Conservation (phyloP, 1,284 basidiomycete genomes). For the Bondarzewia mesenterica region DNA sequence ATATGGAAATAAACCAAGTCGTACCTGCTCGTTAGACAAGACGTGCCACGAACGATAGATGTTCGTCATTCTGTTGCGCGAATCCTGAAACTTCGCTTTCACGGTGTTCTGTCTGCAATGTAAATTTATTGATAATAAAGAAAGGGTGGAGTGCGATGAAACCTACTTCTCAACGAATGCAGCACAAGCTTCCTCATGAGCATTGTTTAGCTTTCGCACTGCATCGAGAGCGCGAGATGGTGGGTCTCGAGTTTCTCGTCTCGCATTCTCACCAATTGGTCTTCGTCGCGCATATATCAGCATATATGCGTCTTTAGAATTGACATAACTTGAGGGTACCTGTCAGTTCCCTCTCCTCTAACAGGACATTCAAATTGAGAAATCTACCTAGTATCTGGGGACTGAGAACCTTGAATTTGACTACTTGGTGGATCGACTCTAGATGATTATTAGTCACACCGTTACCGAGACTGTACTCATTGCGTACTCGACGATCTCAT, state of each 20-base stretch:
- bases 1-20: constrained; percentile 2
- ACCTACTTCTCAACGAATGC: constrained; percentile 8
- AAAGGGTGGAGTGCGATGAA: not conserved
- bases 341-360: constrained; percentile 1
- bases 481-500: constrained; percentile 38
- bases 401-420: not conserved
- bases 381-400: constrained; percentile 13
- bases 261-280: not conserved
- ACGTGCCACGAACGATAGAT: constrained; percentile 62
- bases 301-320: constrained; percentile 88
- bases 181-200: constrained; percentile 10
- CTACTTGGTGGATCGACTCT: not conserved
- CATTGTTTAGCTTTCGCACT: constrained; percentile 9
- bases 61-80: constrained; percentile 44
- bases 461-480: constrained; percentile 7
- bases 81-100: constrained; percentile 35
- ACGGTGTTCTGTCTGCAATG: constrained; percentile 34
- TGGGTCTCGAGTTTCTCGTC: constrained; percentile 3
- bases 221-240: constrained; percentile 12
- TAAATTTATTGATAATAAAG: not conserved
- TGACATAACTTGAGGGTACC: constrained; percentile 18
- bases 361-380: not conserved
- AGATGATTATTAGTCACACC: not conserved
- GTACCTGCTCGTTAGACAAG: constrained; percentile 38
- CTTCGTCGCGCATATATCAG: constrained; percentile 65